Evolutionary conservation across 2,329 filamentous ascomycete genomes (phyloP).

Genomic region (Nannizzia gypsea): DNA sequence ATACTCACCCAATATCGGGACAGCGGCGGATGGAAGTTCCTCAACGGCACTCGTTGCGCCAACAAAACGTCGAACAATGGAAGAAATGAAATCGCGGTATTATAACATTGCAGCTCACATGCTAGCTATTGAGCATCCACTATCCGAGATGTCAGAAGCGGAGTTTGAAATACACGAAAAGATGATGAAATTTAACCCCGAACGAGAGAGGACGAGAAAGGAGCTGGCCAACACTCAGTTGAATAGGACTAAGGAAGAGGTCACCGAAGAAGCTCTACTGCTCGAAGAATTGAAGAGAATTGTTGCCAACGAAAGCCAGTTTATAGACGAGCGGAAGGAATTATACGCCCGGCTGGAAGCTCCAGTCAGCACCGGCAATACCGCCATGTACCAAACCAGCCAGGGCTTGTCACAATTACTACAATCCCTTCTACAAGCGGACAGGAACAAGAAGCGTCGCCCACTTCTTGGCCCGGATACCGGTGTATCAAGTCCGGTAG

Average conservation of each 20-base stretch:
- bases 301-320: slow-evolving; percentile 68
- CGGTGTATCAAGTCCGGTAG: slow-evolving; percentile 39
- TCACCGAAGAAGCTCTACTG: slow-evolving; percentile 80
- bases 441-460: slow-evolving; percentile 82
- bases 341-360: slow-evolving; percentile 79
- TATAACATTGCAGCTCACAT: slow-evolving; percentile 76
- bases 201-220: slow-evolving; percentile 69
- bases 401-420: slow-evolving; percentile 67
- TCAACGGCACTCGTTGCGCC: slow-evolving; percentile 43
- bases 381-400: slow-evolving; percentile 67
- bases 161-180: slow-evolving; percentile 76
- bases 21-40: slow-evolving; percentile 20
- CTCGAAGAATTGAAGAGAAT: slow-evolving; percentile 88
- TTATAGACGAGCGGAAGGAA: slow-evolving; percentile 79
- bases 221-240: slow-evolving; percentile 71
- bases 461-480: slow-evolving; percentile 53
- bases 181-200: slow-evolving; percentile 75
- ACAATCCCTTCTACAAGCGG: slow-evolving; percentile 67
- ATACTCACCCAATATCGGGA: slow-evolving; percentile 32
- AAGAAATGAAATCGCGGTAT: slow-evolving; percentile 84
- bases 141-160: slow-evolving; percentile 72
- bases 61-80: slow-evolving; percentile 54
- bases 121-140: slow-evolving; percentile 67
- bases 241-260: slow-evolving; percentile 70
- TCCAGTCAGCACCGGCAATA: slow-evolving; percentile 57